Evolutionary conservation across 768 basidiomycete genomes (phyloP).

Genomic region (Psilocybe sp.): DNA sequence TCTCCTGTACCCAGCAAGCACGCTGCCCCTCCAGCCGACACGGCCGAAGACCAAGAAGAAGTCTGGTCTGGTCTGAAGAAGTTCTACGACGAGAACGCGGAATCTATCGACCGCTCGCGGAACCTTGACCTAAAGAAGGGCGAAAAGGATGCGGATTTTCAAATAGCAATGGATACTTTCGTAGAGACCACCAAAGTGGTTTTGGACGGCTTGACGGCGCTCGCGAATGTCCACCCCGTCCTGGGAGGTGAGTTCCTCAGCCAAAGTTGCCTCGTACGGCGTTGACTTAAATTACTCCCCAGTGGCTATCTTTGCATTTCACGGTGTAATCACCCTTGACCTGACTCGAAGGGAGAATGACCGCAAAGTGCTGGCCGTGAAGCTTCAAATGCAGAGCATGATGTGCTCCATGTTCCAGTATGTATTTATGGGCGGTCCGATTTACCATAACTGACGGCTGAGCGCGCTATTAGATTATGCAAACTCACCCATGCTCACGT

Average conservation of each 20-base stretch:
- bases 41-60: too few relatives aligned
- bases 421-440: slow-evolving; percentile 6
- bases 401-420: slow-evolving; percentile 41
- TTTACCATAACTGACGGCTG: neutral
- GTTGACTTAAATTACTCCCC: neutral
- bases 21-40: too few relatives aligned
- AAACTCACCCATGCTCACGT: slow-evolving; percentile 4
- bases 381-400: slow-evolving; percentile 42
- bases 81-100: slow-evolving; percentile 3
- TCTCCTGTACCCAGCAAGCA: too few relatives aligned
- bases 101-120: neutral
- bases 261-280: neutral
- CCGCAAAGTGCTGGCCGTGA: slow-evolving; percentile 36
- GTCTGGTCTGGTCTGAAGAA: slow-evolving; percentile 4
- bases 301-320: slow-evolving; percentile 42
- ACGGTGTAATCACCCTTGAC: slow-evolving; percentile 38
- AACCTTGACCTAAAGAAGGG: neutral
- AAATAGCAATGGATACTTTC: slow-evolving; percentile 4
- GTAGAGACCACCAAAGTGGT: slow-evolving; percentile 8
- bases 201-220: slow-evolving; percentile 6
- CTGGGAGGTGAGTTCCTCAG: slow-evolving; percentile 6
- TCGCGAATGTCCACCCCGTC: slow-evolving; percentile 9
- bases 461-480: slow-evolving; percentile 13
- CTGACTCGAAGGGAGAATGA: slow-evolving; percentile 40
- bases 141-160: neutral